Base-by-base conservation (phyloP, 2,329 filamentous ascomycete genomes). In the Trichoderma koningii region DNA sequence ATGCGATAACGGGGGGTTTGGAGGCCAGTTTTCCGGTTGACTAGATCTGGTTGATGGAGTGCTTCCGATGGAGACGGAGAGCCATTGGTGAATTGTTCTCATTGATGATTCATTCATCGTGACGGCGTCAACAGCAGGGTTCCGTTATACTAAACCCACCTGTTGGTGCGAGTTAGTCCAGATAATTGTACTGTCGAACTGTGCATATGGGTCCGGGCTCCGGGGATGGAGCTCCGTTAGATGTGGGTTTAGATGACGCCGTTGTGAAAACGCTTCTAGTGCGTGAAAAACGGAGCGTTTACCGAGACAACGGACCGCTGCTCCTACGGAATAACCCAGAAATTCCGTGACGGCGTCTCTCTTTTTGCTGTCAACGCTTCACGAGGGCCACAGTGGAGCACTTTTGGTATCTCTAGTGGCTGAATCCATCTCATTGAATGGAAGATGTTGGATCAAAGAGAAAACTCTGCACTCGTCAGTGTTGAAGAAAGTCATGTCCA, bases 331-430 rank as follows among this genome's bases (percentile, higher is more conserved):
- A 48, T 2, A 56, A 64, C 23, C 23, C 15, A 38, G 42, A 17
- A 9, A 51, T 64, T 52, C 61, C 30, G n/a, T 34, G 52, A 48
- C 48, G 48, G 47, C 48, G 28, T 26, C 53, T 44, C 41, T 6
- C 47, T 51, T 15, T 30, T 19, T 9, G 17, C 42, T 38, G 4
- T 38, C 10, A 38, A 38, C 7, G 15, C 7, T 15, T 1, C 28
- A 10, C 9, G 14, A 51, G 48, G 60, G 55, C 63, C 55, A 57
- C 48, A 42, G 55, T 52, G 63, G 61, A 48, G 61, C 50, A 55
- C 19, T n/a, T 19, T 26, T 38, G 48, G 50, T 38, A 5, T 23
- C 9, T 60, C 9, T 28, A 55, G 50, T 19, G 48, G 41, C 17
- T 17, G 34, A 12, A 48, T 26, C 41, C 5, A 6, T 55, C 30